Evolutionary conservation across 169 alveolate species (phyloP), one percentile per base, ranked within the genome.

Genomic region (Eimeria praecox): DNA sequence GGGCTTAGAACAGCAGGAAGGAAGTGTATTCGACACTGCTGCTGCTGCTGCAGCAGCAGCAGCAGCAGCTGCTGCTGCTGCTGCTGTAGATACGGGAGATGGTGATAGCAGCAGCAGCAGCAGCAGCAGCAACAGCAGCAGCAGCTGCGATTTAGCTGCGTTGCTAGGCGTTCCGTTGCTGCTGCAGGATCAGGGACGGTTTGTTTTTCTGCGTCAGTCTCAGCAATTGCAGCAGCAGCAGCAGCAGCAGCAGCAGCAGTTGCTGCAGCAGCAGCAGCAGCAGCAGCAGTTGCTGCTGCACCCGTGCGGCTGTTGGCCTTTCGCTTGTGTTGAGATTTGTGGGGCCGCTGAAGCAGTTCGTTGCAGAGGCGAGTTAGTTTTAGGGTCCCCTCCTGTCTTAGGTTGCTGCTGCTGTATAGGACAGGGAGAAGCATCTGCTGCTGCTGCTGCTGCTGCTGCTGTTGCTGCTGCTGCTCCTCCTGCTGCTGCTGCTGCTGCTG

Each of bases 381-480:
- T 83, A 3, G 91, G 91, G 35, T 38, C 91, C 30, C 91, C 71
- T 33, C 91, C 91, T 33, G 52, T 59, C n/a, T 56, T 83, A 9
- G 40, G 38, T 33, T 83, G 91, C 75, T 64, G 75, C 38, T 83
- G 91, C 91, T 83, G 91, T 77, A 83, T 83, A 14, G 52, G 91
- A 10, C 91, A 83, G 52, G 75, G 56, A 27, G 46, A 49, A 30
- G 49, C 91, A 30, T 52, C 66, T 8, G 30, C 77, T 8, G 35
- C 75, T 9, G n/a, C 69, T 24, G 46, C 42, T 44, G 91, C 75
- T 27, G 54, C 77, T 10, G 77, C 73, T 27, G 91, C 75, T 27
- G 77, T 77, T 8, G 91, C 91, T 9, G 52, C 52, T 38, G 91
- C 77, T 12, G 49, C 75, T 44, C 12, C 91, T 16, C 77, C 91